Base-by-base conservation (phyloP, 2,329 filamentous ascomycete species). In the Fusarium sp. region DNA sequence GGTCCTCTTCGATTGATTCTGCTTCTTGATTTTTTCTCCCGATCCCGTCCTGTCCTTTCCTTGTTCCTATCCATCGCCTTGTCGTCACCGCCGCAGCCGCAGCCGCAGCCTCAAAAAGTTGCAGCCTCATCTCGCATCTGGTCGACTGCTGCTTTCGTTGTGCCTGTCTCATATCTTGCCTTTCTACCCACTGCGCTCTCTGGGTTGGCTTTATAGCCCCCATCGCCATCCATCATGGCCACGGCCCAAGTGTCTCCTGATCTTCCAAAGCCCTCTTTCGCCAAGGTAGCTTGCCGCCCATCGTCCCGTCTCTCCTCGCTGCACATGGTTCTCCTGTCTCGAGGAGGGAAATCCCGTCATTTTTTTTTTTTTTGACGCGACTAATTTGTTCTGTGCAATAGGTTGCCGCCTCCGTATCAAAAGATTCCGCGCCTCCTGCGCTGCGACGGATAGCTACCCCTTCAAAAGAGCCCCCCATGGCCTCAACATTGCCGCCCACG, bases 221-320 rank as follows among this genome's bases (percentile, higher is more conserved):
- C 50, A 58, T 68, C 58, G 36, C 61, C 58, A 67, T 68, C 60
- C 64, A 74, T 69, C 69, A 87, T 87, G 84, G 81, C 84, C 67
- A 80, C 83, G 50, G 77, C 82, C 60, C 81, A 82, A 74, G 79
- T 83, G 72, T 78, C 82, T 72, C 75, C 83, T 67, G 84, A 85
- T 70, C 70, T 81, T 60, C 81, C 81, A 58, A 89, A 87, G 79
- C 86, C 90, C 73, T 92, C 91, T 44, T 93, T 93, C 83, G 91
- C 91, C 80, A 93, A 92, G 86, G 91, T 92, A 82, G 58, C 51
- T 42, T 50, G 20, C 59, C 40, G 54, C 54, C 57, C 58, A 25
- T 16, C 7, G 29, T 33, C 61, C 27, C 20, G 56, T 40, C 36
- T 40, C 36, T 38, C 58, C 54, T 57, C 58, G 56, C 55, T 59